Evolutionary conservation across 768 basidiomycete species (phyloP).

Genomic region (Suillus fuscotomentosus): DNA sequence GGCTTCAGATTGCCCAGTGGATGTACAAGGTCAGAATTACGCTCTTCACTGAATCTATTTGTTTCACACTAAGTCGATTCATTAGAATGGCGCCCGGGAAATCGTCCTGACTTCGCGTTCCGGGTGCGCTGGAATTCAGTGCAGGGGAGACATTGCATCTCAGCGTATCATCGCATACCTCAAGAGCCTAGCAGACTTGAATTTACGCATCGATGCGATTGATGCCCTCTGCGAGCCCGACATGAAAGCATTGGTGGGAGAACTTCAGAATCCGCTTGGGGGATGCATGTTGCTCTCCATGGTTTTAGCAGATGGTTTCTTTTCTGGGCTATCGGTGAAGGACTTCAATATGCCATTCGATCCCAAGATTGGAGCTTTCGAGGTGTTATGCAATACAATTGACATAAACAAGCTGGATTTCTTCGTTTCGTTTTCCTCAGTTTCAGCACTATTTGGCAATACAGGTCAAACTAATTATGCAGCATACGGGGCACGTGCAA

Average conservation of each 20-base stretch:
- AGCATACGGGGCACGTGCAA: too few relatives aligned
- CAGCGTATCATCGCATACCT: background rate
- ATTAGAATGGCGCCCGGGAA: conserved; percentile 12
- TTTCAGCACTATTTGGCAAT: conserved; percentile 32
- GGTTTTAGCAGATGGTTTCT: background rate
- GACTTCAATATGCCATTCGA: conserved; percentile 16
- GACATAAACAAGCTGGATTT: conserved; percentile 17
- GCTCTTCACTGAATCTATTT: too few relatives aligned
- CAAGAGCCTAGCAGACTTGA: background rate
- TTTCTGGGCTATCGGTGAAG: conserved; percentile 8
- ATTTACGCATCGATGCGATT: background rate
- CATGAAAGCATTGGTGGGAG: background rate
- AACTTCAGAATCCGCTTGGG: background rate
- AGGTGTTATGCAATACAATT: too few relatives aligned
- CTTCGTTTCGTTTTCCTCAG: conserved; percentile 26
- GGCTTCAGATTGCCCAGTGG: too few relatives aligned
- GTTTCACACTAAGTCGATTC: too few relatives aligned
- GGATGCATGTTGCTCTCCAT: background rate
- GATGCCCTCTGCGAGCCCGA: background rate
- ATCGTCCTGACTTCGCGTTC: conserved; percentile 29
- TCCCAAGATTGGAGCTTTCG: too few relatives aligned
- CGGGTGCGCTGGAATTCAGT: conserved; percentile 11
- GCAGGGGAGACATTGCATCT: background rate
- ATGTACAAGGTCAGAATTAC: too few relatives aligned
- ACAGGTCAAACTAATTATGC: conserved; percentile 24